A percentile compares a stretch with the other conserved stretches of the same genome.
These are phyloP conservation scores for Chlorella vulgaris DNA, from an alignment of 139 green algal genomes.

Conservation along the genomic window DNA sequence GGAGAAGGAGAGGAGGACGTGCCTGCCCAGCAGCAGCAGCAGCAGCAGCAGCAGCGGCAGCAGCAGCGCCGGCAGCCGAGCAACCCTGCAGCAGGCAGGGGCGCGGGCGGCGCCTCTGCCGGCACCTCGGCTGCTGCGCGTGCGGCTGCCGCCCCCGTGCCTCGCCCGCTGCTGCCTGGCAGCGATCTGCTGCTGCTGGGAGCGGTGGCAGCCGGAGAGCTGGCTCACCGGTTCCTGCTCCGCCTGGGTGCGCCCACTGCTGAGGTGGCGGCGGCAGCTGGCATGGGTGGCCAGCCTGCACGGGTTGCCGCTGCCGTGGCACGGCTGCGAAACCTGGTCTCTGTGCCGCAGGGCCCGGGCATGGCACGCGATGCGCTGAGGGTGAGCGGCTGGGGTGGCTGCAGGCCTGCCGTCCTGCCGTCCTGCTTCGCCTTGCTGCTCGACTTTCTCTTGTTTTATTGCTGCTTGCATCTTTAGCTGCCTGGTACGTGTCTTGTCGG, in stretches of 20 bases:
- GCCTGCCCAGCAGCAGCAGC: neutral
- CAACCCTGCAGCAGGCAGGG: too few relatives aligned
- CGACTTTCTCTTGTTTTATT: too few relatives aligned
- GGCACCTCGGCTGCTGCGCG: too few relatives aligned
- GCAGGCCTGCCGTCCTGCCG: neutral
- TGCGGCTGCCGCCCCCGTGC: neutral
- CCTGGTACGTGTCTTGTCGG: too few relatives aligned
- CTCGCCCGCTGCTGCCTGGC: neutral
- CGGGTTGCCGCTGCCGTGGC: neutral
- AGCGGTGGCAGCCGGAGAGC: constrained; percentile 32
- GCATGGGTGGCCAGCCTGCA: neutral
- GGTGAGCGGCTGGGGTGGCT: constrained; percentile 10
- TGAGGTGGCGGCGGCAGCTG: neutral
- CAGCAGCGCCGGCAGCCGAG: too few relatives aligned
- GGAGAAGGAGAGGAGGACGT: neutral
- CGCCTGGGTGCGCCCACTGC: constrained; percentile 1
- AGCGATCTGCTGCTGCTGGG: constrained; percentile 44
- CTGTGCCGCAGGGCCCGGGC: neutral
- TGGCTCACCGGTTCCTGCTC: constrained; percentile 37
- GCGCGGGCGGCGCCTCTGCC: too few relatives aligned
- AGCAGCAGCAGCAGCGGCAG: too few relatives aligned
- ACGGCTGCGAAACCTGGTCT: neutral
- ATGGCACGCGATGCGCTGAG: neutral
- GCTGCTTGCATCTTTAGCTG: too few relatives aligned
- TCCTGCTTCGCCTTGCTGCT: too few relatives aligned